These are phyloP conservation scores for Trichoderma brevicompactum DNA, from an alignment of 2,329 filamentous ascomycete species.

Conservation along the genomic window DNA sequence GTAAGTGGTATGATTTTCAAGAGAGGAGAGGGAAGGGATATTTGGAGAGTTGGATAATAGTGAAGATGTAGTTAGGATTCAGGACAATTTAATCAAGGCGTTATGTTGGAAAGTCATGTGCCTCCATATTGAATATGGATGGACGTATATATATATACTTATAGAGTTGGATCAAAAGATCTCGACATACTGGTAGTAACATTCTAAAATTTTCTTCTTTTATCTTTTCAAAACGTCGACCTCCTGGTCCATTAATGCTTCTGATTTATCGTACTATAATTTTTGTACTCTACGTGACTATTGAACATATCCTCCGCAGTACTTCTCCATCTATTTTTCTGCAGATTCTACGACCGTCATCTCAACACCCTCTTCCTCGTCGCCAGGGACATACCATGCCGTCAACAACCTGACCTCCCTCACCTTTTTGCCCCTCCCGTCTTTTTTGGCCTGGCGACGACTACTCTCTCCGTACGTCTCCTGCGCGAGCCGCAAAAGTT, in stretches of 20 bases:
- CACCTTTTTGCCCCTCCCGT: too few species aligned
- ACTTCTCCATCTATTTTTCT: background rate
- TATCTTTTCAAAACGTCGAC: background rate
- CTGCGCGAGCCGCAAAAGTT: slow-evolving; percentile 27
- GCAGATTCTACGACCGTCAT: background rate
- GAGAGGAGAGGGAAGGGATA: background rate
- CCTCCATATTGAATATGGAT: slow-evolving; percentile 10
- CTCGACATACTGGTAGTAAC: slow-evolving; percentile 15
- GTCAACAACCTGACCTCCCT: background rate
- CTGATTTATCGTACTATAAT: too few species aligned
- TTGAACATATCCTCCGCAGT: too few species aligned
- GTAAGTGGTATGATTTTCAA: slow-evolving; percentile 5
- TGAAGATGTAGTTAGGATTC: slow-evolving; percentile 2
- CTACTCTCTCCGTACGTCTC: background rate
- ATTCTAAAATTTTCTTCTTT: background rate
- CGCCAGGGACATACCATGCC: background rate
- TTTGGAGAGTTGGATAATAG: background rate
- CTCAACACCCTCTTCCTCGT: background rate
- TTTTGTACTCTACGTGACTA: too few species aligned
- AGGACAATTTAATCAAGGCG: slow-evolving; percentile 21
- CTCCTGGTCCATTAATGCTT: too few species aligned
- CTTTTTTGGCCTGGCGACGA: too few species aligned
- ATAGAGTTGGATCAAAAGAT: slow-evolving; percentile 15
- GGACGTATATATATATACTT: slow-evolving; percentile 17
- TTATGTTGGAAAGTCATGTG: slow-evolving; percentile 13